These are phyloP conservation scores for Citrus australasica DNA, from an alignment of 345 rosid genomes.

Conservation along the genomic window DNA sequence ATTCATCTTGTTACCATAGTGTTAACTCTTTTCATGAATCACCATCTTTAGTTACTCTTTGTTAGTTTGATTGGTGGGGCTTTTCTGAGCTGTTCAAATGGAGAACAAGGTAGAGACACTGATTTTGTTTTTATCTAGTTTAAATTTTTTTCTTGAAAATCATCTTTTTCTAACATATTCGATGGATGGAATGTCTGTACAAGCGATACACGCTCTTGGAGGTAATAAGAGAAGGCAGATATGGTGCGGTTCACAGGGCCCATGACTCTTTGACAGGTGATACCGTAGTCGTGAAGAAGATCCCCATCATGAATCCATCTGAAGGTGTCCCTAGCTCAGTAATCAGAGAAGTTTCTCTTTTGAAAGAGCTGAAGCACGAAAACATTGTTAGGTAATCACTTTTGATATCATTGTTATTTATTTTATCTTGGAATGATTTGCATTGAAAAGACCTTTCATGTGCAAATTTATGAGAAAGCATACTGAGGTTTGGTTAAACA, in stretches of 20 bases:
- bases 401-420: background rate
- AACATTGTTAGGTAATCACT: background rate
- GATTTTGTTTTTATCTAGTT: background rate
- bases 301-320: background rate
- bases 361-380: conserved; percentile 1
- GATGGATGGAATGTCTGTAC: background rate
- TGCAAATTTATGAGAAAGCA: background rate
- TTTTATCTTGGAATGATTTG: background rate
- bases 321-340: conserved; percentile 5
- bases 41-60: background rate
- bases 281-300: conserved; percentile 1
- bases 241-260: background rate
- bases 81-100: background rate
- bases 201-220: background rate
- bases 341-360: conserved; percentile 8
- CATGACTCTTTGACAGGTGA: background rate
- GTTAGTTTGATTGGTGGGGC: background rate
- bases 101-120: background rate
- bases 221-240: background rate
- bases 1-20: background rate
- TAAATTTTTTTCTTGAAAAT: background rate
- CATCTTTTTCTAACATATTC: background rate
- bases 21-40: background rate
- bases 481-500: background rate
- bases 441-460: background rate